These are phyloP conservation scores for Colletotrichum godetiae DNA, from an alignment of 2,329 filamentous ascomycete genomes.

Conservation along the genomic window DNA sequence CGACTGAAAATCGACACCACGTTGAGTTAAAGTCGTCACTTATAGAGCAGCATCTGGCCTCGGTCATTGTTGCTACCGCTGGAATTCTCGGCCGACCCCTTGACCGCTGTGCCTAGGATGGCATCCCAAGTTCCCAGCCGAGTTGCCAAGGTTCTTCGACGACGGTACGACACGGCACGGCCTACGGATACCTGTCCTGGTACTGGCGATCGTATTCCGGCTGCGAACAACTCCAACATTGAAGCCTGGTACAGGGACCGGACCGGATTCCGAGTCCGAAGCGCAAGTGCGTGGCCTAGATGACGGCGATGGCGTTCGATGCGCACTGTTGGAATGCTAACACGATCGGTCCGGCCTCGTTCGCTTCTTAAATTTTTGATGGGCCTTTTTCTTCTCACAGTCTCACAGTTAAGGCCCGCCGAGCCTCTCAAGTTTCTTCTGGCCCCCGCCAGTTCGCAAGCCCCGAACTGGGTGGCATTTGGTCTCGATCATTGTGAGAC, in stretches of 20 bases:
- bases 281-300: constrained; percentile 11
- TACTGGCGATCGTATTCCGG: constrained; percentile 10
- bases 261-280: constrained; percentile 9
- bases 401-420: constrained; percentile 8
- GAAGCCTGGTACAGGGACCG: constrained; percentile 9
- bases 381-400: constrained; percentile 19
- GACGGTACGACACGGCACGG: neutral
- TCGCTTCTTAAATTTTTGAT: constrained; percentile 5
- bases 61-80: constrained; percentile 12
- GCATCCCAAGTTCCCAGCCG: neutral
- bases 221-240: constrained; percentile 1
- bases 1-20: neutral
- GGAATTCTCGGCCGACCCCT: constrained; percentile 28
- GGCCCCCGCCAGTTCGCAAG: constrained; percentile 31
- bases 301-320: neutral
- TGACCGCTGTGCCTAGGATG: constrained; percentile 8
- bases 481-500: constrained; percentile 25
- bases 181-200: neutral
- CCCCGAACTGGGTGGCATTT: constrained; percentile 24
- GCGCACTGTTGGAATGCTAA: neutral
- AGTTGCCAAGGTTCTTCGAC: neutral
- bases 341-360: constrained; percentile 7
- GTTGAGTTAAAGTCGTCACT: neutral
- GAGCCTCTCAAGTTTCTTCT: constrained; percentile 21
- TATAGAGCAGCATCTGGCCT: neutral